These are phyloP conservation scores for Candida sp. DNA, from an alignment of 1,139 yeast species.

Conservation along the genomic window DNA sequence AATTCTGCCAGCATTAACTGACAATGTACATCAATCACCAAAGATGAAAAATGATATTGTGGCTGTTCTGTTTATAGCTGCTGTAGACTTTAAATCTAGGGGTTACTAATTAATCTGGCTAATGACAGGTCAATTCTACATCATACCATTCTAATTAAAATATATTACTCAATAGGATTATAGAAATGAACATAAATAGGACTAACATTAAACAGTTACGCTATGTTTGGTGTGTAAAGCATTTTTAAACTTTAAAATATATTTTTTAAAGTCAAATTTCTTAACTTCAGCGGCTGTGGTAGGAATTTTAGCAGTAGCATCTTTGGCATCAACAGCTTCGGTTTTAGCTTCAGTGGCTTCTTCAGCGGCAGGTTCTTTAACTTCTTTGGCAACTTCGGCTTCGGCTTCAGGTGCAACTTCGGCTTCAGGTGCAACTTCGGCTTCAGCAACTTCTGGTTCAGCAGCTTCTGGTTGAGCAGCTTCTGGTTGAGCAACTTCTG, in stretches of 20 bases:
- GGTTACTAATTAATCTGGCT: too few relatives aligned
- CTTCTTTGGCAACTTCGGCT: slow-evolving; percentile 4
- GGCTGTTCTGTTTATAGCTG: too few relatives aligned
- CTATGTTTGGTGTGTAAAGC: slow-evolving; percentile 10
- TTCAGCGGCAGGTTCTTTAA: slow-evolving; percentile 8
- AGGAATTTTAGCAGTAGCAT: slow-evolving; percentile 28
- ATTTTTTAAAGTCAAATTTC: slow-evolving; percentile 37
- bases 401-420: slow-evolving; percentile 1
- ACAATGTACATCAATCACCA: too few relatives aligned
- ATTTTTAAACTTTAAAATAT: slow-evolving; percentile 47
- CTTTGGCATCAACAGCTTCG: slow-evolving; percentile 15
- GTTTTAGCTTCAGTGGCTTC: slow-evolving; percentile 11
- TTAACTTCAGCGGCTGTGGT: slow-evolving; percentile 17
- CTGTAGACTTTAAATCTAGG: too few relatives aligned
- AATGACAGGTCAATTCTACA: too few relatives aligned
- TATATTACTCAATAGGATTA: background rate
- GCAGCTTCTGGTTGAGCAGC: slow-evolving; percentile 5
- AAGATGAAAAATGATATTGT: too few relatives aligned
- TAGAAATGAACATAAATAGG: background rate
- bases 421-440: slow-evolving; percentile 6
- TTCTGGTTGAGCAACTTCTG: slow-evolving; percentile 4
- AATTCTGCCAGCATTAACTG: too few relatives aligned
- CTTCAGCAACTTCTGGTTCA: slow-evolving; percentile 5
- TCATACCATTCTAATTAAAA: too few relatives aligned
- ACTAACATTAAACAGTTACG: background rate